Evolutionary conservation across 768 basidiomycete genomes (phyloP).

Genomic region (Naganishia antarctica): DNA sequence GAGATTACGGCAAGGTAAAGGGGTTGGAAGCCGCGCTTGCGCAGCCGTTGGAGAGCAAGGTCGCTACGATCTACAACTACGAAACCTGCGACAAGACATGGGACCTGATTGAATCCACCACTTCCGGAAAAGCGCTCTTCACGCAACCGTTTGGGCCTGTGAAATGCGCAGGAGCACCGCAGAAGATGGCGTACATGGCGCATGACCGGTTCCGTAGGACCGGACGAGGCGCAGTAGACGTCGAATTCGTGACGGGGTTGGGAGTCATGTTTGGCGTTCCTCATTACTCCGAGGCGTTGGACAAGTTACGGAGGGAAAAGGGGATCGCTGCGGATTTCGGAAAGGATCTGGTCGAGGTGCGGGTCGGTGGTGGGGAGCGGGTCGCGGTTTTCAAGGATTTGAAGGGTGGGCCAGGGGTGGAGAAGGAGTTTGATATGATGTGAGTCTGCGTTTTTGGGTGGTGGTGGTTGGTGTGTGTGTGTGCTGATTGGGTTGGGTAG

Average conservation of each 20-base stretch:
- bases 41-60: slow-evolving; percentile 65
- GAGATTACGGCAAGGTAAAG: slow-evolving; percentile 70
- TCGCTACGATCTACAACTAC: slow-evolving; percentile 89
- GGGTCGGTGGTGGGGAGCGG: slow-evolving; percentile 56
- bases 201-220: slow-evolving; percentile 65
- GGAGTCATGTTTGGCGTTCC: slow-evolving; percentile 95
- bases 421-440: slow-evolving; percentile 72
- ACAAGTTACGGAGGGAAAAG: slow-evolving; percentile 69
- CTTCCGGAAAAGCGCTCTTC: slow-evolving; percentile 79
- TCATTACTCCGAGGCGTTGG: slow-evolving; percentile 85
- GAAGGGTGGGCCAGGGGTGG: slow-evolving; percentile 60
- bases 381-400: slow-evolving; percentile 78
- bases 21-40: slow-evolving; percentile 66
- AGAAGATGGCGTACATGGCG: slow-evolving; percentile 45
- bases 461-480: not conserved
- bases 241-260: slow-evolving; percentile 81
- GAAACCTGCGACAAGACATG: slow-evolving; percentile 84
- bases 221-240: slow-evolving; percentile 56
- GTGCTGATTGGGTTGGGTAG: not conserved
- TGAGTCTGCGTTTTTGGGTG: slow-evolving; percentile 40
- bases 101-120: slow-evolving; percentile 70
- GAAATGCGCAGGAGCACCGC: slow-evolving; percentile 67
- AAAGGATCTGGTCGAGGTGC: slow-evolving; percentile 74
- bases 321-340: slow-evolving; percentile 74
- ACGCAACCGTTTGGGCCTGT: slow-evolving; percentile 88